phyloP scores from a whole-genome alignment of 208 protist species.

The Wallacemonas sp. region DNA sequence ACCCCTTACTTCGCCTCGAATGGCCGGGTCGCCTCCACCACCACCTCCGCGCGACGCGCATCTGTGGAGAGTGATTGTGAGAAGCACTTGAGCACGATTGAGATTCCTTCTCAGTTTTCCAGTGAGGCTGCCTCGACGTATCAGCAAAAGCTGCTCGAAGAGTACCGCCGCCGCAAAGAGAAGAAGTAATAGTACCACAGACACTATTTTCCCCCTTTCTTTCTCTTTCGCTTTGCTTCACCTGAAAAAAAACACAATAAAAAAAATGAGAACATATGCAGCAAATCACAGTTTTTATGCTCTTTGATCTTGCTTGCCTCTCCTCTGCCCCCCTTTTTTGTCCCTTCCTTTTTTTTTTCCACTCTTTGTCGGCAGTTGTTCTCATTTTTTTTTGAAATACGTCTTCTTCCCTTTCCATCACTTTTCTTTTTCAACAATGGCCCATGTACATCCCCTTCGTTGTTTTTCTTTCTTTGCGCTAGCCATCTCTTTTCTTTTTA shows the following conservation, averaged over 20 bases:
- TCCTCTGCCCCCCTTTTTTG: no score
- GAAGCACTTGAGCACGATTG: constrained; percentile 21
- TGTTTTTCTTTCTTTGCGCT: no score
- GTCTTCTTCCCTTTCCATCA: not conserved
- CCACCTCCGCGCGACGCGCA: not conserved
- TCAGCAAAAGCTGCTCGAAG: constrained; percentile 79
- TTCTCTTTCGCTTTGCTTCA: no score
- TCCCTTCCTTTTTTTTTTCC: no score
- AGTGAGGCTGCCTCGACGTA: constrained; percentile 76
- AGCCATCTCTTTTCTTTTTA: no score
- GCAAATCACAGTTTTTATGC: no score
- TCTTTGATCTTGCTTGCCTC: no score
- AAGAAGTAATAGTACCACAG: not conserved
- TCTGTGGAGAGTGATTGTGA: constrained; percentile 17
- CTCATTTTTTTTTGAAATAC: no score
- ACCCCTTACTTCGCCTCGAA: constrained; percentile 10
- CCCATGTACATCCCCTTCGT: no score
- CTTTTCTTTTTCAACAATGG: no score
- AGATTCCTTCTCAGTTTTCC: constrained; percentile 73
- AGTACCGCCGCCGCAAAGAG: constrained; percentile 53
- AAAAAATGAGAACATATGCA: not conserved
- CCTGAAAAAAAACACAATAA: constrained; percentile 10
- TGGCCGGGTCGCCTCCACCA: not conserved
- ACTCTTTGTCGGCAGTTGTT: no score
- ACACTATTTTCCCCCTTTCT: constrained; percentile 18